These are phyloP conservation scores for Phytopythium ostracodes DNA, from an alignment of 352 stramenopile genomes.

Conservation along the genomic window DNA sequence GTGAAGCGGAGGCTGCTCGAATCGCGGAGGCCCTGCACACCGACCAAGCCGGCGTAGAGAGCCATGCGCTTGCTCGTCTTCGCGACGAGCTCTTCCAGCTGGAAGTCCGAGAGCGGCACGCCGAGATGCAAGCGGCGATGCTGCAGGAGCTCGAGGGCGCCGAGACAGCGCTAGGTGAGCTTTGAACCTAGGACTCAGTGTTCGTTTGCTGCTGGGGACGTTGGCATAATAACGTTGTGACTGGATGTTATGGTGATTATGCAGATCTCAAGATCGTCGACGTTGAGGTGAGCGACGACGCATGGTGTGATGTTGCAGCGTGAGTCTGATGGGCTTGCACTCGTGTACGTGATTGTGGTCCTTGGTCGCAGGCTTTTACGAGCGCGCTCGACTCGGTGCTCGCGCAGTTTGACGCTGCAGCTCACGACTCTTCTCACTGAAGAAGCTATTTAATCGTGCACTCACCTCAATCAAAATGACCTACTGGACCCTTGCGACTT, in stretches of 20 bases:
- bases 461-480: neutral
- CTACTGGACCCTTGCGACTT: neutral
- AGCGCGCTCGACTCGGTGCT: slow-evolving; percentile 48
- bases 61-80: slow-evolving; percentile 18
- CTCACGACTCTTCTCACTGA: neutral
- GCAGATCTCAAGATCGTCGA: slow-evolving; percentile 41
- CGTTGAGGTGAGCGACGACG: slow-evolving; percentile 26
- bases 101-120: slow-evolving; percentile 42
- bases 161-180: slow-evolving; percentile 31
- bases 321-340: neutral
- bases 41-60: neutral
- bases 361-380: slow-evolving; percentile 24
- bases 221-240: neutral
- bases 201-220: no score
- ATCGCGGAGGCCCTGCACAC: slow-evolving; percentile 17
- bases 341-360: slow-evolving; percentile 2
- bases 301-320: neutral
- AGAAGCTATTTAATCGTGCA: neutral
- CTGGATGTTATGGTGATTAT: neutral
- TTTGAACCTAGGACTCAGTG: neutral
- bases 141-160: slow-evolving; percentile 31
- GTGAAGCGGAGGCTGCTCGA: slow-evolving; percentile 14
- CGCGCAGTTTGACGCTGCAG: slow-evolving; percentile 34
- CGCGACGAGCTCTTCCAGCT: slow-evolving; percentile 51
- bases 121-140: slow-evolving; percentile 26